Evolutionary conservation across 192 early-diverging fungal genomes (phyloP).

Genomic region (Coemansia aciculifera): DNA sequence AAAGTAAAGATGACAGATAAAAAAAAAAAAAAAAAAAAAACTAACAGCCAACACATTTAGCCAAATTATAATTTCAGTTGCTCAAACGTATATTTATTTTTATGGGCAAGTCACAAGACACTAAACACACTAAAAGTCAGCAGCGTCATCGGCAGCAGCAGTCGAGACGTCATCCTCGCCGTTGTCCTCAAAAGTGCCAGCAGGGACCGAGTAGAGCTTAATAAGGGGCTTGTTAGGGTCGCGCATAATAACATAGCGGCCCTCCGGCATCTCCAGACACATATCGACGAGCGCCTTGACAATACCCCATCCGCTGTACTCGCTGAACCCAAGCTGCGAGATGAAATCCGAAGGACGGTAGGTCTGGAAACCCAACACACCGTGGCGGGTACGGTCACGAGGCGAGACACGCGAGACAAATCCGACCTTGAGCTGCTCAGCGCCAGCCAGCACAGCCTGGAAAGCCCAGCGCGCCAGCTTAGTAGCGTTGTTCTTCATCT

Average conservation of each 20-base stretch:
- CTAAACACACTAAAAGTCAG: constrained; percentile 2
- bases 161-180: constrained; percentile 18
- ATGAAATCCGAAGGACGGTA: constrained; percentile 92
- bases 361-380: constrained; percentile 76
- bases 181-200: constrained; percentile 63
- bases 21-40: background rate
- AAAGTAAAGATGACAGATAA: background rate
- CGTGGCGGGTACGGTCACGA: constrained; percentile 79
- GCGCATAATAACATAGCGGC: constrained; percentile 92
- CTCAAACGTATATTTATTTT: background rate
- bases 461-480: constrained; percentile 96
- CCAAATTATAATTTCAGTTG: background rate
- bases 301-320: constrained; percentile 94
- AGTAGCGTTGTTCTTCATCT: constrained; percentile 96
- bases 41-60: background rate
- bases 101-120: background rate
- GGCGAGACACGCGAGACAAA: constrained; percentile 76
- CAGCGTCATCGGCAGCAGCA: constrained; percentile 11
- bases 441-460: constrained; percentile 86
- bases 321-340: constrained; percentile 79
- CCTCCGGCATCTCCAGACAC: constrained; percentile 83
- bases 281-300: constrained; percentile 90
- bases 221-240: constrained; percentile 95
- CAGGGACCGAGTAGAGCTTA: constrained; percentile 77
- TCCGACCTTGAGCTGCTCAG: constrained; percentile 88